Base-by-base conservation (phyloP, 2,329 filamentous ascomycete species). In the Aspergillus fumigatus region DNA sequence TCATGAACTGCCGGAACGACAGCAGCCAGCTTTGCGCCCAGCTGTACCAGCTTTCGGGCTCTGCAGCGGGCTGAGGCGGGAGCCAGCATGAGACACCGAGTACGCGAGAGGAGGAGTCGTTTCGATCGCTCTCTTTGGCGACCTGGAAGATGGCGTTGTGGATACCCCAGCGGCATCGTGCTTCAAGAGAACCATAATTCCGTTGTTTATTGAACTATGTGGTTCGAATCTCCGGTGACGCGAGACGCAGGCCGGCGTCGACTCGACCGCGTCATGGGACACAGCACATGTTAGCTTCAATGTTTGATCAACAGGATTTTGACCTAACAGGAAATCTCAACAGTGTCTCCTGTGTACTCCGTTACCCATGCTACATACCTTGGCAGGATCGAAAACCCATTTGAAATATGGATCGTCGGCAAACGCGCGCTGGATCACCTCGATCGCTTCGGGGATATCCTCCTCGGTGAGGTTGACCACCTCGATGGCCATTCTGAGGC, bases 61-160 rank as follows among this genome's bases (percentile, higher is more conserved):
- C 70, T 2, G 71, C 71, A 1, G 78, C 69, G 0, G 75, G 73
- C 21, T 77, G 79, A 0, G 88, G 88, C 1, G 80, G 80, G 48
- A 90, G 74, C 88, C 88, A 90, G 80, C 88, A 89, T 45, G 87
- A 86, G n/a, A 89, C 86, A 19, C 88, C 88, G 17, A 90, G 77
- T 29, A 90, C 80, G 53, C 82, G 80, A 11, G 52, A 57, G 1
- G 61, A 51, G n/a, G 54, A 25, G 32, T 26, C 32, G 47, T 47
- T 54, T 7, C 43, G 43, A 8, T 53, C 29, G 8, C 43, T 74
- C 64, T 88, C 84, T 71, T 86, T 88, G 3, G 87, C 87, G 55
- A 90, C 85, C 62, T 88, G 83, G 73, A 90, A 90, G 27, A 90
- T 80, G 47, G 84, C 88, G 67, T 90, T 88, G 29, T 82, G 78